These are phyloP conservation scores for Boletus eberwhitei DNA, from an alignment of 768 basidiomycete genomes.

Conservation along the genomic window DNA sequence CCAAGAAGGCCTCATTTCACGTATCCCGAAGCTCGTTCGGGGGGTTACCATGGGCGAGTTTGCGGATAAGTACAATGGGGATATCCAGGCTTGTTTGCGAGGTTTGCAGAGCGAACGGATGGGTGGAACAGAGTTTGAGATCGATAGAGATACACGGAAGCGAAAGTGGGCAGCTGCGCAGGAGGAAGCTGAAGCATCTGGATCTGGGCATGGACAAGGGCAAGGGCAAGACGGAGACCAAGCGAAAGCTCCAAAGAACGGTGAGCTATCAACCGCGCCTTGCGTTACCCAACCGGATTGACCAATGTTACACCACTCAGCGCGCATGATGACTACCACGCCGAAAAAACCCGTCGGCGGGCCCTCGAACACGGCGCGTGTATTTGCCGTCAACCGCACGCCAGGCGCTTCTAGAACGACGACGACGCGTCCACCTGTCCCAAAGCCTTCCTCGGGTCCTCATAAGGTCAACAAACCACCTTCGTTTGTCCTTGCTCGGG, in stretches of 20 bases:
- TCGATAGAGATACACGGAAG: slow-evolving; percentile 68
- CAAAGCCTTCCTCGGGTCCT: slow-evolving; percentile 34
- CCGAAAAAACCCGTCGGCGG: slow-evolving; percentile 47
- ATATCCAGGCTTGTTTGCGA: slow-evolving; percentile 66
- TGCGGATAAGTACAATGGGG: slow-evolving; percentile 72
- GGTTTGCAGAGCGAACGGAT: slow-evolving; percentile 66
- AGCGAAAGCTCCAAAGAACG: slow-evolving; percentile 53
- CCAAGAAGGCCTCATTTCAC: slow-evolving; percentile 69
- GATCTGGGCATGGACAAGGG: slow-evolving; percentile 18
- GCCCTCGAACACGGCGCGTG: slow-evolving; percentile 44
- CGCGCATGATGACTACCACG: slow-evolving; percentile 46
- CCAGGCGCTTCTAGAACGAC: slow-evolving; percentile 36
- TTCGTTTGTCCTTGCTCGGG: slow-evolving; percentile 34
- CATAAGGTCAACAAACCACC: slow-evolving; percentile 31
- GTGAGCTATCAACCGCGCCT: slow-evolving; percentile 29
- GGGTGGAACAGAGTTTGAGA: slow-evolving; percentile 49
- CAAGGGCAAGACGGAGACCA: slow-evolving; percentile 13
- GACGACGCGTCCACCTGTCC: slow-evolving; percentile 27
- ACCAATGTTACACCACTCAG: slow-evolving; percentile 25
- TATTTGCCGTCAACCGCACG: slow-evolving; percentile 40
- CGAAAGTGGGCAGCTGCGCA: slow-evolving; percentile 70
- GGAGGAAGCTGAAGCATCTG: slow-evolving; percentile 49
- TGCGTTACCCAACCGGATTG: neutral
- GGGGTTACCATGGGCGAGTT: slow-evolving; percentile 74
- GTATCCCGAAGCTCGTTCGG: slow-evolving; percentile 73